Evolutionary conservation across 257 asterid genomes (phyloP).

Genomic region (Hygrophila difformis): DNA sequence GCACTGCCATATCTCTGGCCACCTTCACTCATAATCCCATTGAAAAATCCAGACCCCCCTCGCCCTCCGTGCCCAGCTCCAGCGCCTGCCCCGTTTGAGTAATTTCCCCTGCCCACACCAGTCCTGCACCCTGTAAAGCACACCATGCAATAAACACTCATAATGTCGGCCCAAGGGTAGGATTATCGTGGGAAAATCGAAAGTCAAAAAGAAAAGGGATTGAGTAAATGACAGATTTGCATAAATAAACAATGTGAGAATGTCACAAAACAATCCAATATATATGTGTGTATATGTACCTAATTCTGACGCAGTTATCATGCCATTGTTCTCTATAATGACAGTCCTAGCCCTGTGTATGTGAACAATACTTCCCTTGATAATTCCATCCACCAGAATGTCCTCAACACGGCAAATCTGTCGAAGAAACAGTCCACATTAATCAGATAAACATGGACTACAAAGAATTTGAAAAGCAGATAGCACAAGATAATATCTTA

Average conservation of each 20-base stretch:
- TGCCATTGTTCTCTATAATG: slow-evolving; percentile 65
- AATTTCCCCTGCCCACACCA: slow-evolving; percentile 91
- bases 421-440: slow-evolving; percentile 17
- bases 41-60: slow-evolving; percentile 86
- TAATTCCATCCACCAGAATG: slow-evolving; percentile 66
- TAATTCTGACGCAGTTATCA: slow-evolving; percentile 82
- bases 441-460: too few species aligned
- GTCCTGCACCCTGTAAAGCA: slow-evolving; percentile 67
- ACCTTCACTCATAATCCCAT: slow-evolving; percentile 68
- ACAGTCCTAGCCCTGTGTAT: slow-evolving; percentile 89
- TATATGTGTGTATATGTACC: slow-evolving; percentile 53
- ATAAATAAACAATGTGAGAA: slow-evolving; percentile 4
- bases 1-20: slow-evolving; percentile 81
- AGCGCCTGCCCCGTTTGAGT: slow-evolving; percentile 86
- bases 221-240: slow-evolving; percentile 15
- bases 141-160: too few species aligned
- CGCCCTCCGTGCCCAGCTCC: slow-evolving; percentile 99
- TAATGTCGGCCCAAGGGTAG: too few species aligned
- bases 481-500: slow-evolving; percentile 29
- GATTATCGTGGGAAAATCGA: too few species aligned
- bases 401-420: slow-evolving; percentile 98
- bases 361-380: slow-evolving; percentile 87
- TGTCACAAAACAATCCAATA: too few species aligned
- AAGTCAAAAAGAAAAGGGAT: background rate
- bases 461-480: too few species aligned